Base-by-base conservation (phyloP, 148 eudicot genomes). In the Chenopodium berlandieri region DNA sequence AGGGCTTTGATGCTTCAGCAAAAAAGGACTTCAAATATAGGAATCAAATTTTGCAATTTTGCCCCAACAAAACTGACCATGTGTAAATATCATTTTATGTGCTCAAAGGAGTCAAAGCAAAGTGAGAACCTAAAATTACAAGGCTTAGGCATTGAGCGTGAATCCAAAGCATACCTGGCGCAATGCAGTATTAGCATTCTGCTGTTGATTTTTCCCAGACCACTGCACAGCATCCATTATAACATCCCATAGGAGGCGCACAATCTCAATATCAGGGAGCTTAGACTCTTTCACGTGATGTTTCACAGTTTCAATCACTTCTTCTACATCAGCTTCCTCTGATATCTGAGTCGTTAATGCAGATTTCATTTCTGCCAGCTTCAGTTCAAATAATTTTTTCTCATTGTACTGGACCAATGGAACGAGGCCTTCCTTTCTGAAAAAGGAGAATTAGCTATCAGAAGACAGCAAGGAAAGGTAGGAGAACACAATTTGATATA, bases 141-240 rank as follows among this genome's bases (percentile, higher is more conserved):
- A 40, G n/a, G 30, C 50, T 40, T 37, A 71, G 22, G 37, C 17
- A 52, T 72, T 40, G 12, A 44, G 40, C 3, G 37, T 17, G 40
- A 58, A 46, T 23, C 34, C 25, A 74, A 74, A 40, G 19, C 71
- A 79, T 85, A 96, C 99, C 99, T 96, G 98, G 66, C 98, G 98
- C 25, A 96, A 84, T 47, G 98, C 98, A 50, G 93, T 67, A 83
- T 96, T 96, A 70, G 98, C 95, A 89, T 96, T 96, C 83, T 96
- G 99, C 88, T 96, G 99, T 81, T 96, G 99, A 80, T 96, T 96
- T 88, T 96, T 96, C 54, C 99, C 98, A 46, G 99, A 96, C 99
- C 99, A 96, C 73, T 92, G 98, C 75, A 94, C 98, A 83, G 98
- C 92, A 89, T 96, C 99, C 99, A 96, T 97, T 82, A 97, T 83